Conservation (phyloP, 176 grass and related monocot species). For the Coix lacrymajobi region DNA sequence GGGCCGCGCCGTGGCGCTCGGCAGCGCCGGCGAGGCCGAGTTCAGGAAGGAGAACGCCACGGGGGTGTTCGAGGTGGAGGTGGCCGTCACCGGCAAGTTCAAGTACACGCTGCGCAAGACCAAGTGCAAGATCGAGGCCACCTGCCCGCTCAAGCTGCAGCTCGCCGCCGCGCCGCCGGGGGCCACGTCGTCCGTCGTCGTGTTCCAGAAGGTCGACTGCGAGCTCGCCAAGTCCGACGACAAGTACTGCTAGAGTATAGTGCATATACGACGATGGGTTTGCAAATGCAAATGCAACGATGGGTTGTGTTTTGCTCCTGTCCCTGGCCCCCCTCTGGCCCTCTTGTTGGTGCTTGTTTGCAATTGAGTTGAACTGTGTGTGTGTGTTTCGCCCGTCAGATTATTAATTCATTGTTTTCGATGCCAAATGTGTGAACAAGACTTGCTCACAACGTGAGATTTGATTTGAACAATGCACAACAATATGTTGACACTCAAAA, state of each 20-base stretch:
- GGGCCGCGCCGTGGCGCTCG: neutral
- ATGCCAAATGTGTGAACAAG: too few relatives aligned
- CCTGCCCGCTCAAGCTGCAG: constrained; percentile 33
- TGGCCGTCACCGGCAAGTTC: constrained; percentile 20
- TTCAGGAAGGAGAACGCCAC: constrained; percentile 31
- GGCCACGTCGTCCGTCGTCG: neutral
- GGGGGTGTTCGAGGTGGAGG: constrained; percentile 33
- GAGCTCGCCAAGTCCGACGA: neutral
- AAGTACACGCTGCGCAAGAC: constrained; percentile 1
- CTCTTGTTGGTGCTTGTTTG: neutral
- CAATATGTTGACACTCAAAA: too few relatives aligned
- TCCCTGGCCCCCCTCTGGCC: too few relatives aligned
- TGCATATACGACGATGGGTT: neutral
- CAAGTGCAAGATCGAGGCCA: constrained; percentile 23
- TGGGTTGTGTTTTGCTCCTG: too few relatives aligned
- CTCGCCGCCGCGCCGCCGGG: constrained; percentile 19
- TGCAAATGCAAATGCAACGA: too few relatives aligned
- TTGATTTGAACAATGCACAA: too few relatives aligned
- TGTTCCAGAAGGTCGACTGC: constrained; percentile 8
- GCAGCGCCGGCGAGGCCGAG: constrained; percentile 22
- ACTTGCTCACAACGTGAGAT: too few relatives aligned
- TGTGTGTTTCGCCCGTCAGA: neutral
- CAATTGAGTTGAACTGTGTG: too few relatives aligned
- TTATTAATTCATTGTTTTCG: neutral
- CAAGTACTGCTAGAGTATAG: neutral